Percentiles rank a stretch among this genome's conserved stretches.
These are phyloP conservation scores for Schizophyllum commune DNA, from an alignment of 1,284 basidiomycete species.

Conservation along the genomic window DNA sequence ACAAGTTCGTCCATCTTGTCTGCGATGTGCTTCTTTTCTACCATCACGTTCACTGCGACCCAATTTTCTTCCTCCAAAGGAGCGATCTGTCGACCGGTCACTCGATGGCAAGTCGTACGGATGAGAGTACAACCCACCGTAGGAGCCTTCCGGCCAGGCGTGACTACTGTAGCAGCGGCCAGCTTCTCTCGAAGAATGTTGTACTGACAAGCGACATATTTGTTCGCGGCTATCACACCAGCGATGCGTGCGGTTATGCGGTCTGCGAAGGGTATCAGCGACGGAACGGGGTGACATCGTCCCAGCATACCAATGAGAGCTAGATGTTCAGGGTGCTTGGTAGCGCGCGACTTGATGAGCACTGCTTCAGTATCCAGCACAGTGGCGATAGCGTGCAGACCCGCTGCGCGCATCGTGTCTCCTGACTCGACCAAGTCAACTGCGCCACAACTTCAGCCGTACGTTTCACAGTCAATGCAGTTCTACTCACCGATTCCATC, in stretches of 20 bases:
- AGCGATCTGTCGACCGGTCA: background rate
- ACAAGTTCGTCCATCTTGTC: constrained; percentile 88
- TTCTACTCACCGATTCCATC: constrained; percentile 87
- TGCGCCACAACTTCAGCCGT: background rate
- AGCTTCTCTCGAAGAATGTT: constrained; percentile 73
- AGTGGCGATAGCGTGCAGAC: constrained; percentile 88
- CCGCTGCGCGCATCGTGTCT: constrained; percentile 98
- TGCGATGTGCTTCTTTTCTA: constrained; percentile 80
- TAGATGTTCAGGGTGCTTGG: constrained; percentile 60
- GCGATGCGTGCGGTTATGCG: constrained; percentile 85
- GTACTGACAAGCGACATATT: constrained; percentile 90
- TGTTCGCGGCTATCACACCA: constrained; percentile 86
- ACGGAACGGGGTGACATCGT: background rate
- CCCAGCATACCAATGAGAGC: constrained; percentile 48
- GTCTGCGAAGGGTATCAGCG: constrained; percentile 14
- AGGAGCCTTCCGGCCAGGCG: constrained; percentile 86
- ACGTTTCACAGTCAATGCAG: background rate
- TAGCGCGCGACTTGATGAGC: constrained; percentile 76
- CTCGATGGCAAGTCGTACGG: background rate
- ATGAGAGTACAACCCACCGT: constrained; percentile 53
- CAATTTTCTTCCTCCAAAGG: constrained; percentile 80
- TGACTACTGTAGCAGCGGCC: constrained; percentile 59
- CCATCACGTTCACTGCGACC: constrained; percentile 93
- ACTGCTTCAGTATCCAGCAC: constrained; percentile 88
- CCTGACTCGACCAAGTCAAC: constrained; percentile 71